Evolutionary conservation across 164 flowering plant species (phyloP), one percentile per base, ranked within the genome.

Genomic region (grape (Vitis vinifera)): DNA sequence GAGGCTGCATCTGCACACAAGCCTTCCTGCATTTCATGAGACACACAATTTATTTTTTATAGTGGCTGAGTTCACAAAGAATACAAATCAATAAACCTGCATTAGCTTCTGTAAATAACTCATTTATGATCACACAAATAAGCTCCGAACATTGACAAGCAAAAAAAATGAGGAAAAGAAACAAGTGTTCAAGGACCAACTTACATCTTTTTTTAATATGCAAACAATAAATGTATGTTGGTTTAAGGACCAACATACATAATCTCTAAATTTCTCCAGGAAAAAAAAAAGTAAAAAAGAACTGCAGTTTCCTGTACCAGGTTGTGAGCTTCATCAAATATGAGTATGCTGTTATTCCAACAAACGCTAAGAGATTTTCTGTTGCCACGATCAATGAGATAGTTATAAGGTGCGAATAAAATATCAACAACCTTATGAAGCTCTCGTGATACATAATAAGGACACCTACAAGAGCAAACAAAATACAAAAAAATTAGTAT

Each of bases 321-420:
- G 76, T 95, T 95, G 88, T 95, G 99, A 73, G 99, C 99, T 86
- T 95, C 99, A 81, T 95, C 99, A 80, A 95, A 95, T 62, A 95
- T 95, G 64, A 95, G 86, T 70, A 93, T 75, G 74, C 93, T 86
- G 68, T 81, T 86, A 7, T 71, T 23, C 97, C 98, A 95, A 17
- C 79, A 74, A 65, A 95, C 67, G 10, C 66, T 74, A 65, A 95
- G 87, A 75, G 87, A 80, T 61, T 83, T 82, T 69, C 94, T 80
- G 75, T 83, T 78, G 14, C 84, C 79, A 63, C 75, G 91, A 73
- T 93, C 97, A 67, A 95, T 91, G 27, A 95, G 94, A 84, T 95
- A 95, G 79, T 93, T 95, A 79, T 95, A 95, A 47, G 99, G 99
- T 68, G 93, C 96, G 82, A 95, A 93, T 69, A 93, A 61, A 64